Percentiles rank a stretch among this genome's conserved stretches.
Evolutionary conservation across 2,329 filamentous ascomycete species (phyloP).

Genomic region (Cryphonectria parasitica): DNA sequence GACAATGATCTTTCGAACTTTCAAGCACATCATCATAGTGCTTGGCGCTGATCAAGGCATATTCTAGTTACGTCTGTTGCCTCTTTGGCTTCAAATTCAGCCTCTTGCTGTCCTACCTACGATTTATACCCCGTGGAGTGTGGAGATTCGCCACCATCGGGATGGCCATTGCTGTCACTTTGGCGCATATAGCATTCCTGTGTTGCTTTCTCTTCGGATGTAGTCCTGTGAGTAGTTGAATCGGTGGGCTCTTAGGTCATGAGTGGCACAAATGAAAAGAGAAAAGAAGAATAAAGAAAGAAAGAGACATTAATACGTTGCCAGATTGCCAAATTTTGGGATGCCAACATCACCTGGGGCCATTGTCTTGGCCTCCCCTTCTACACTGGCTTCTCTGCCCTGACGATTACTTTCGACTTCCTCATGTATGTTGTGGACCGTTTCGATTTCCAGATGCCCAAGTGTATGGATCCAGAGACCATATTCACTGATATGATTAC

Average conservation of each 20-base stretch:
- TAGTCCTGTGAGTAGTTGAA: slow-evolving; percentile 38
- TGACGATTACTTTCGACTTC: slow-evolving; percentile 48
- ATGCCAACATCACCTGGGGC: slow-evolving; percentile 41
- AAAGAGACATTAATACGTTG: background rate
- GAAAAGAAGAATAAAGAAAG: background rate
- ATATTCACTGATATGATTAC: background rate
- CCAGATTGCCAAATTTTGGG: slow-evolving; percentile 42
- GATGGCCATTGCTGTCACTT: slow-evolving; percentile 40
- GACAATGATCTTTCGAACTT: background rate
- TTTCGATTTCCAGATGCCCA: too few relatives aligned
- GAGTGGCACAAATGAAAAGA: slow-evolving; percentile 12
- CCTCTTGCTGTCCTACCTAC: slow-evolving; percentile 7
- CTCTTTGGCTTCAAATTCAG: slow-evolving; percentile 11
- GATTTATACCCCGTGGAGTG: slow-evolving; percentile 31
- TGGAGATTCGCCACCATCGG: slow-evolving; percentile 41
- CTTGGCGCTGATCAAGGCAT: background rate
- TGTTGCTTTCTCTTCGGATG: slow-evolving; percentile 43
- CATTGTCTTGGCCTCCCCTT: slow-evolving; percentile 47
- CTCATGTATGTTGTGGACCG: slow-evolving; percentile 40
- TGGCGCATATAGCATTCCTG: slow-evolving; percentile 46
- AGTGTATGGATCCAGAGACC: background rate
- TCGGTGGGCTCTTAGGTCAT: background rate
- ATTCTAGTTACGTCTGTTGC: background rate
- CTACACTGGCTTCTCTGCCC: slow-evolving; percentile 46
- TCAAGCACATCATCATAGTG: background rate